Conservation (phyloP, 179 eudicot genomes). For the Spergularia azorica region DNA sequence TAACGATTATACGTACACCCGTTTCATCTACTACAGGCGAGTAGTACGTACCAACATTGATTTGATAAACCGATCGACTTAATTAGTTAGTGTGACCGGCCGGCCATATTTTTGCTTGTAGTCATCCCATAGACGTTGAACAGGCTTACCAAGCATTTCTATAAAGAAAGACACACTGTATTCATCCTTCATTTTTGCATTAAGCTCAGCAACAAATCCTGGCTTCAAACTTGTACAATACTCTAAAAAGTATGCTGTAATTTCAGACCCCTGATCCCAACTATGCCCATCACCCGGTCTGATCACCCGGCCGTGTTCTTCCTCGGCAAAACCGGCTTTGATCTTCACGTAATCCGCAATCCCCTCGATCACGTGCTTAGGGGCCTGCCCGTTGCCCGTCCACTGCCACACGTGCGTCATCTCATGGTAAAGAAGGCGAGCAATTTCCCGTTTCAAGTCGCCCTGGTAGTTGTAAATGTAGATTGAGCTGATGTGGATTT, state of each 20-base stretch:
- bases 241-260: conserved; percentile 54
- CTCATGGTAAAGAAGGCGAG: conserved; percentile 58
- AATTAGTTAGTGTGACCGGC: neutral
- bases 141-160: conserved; percentile 52
- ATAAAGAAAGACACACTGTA: conserved; percentile 41
- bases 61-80: too few species aligned
- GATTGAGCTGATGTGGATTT: conserved; percentile 39
- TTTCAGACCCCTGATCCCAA: conserved; percentile 66
- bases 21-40: too few species aligned
- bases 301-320: conserved; percentile 39
- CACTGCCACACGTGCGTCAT: conserved; percentile 73
- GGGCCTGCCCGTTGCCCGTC: conserved; percentile 48
- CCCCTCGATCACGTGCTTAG: conserved; percentile 56
- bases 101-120: conserved; percentile 48
- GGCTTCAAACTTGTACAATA: conserved; percentile 48
- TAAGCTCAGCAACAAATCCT: conserved; percentile 68
- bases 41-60: too few species aligned
- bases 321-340: conserved; percentile 52
- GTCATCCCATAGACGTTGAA: conserved; percentile 54
- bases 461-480: conserved; percentile 35
- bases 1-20: too few species aligned
- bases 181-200: conserved; percentile 55
- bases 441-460: conserved; percentile 45
- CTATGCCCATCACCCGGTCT: conserved; percentile 48
- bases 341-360: conserved; percentile 63